Evolutionary conservation across 1,284 basidiomycete genomes (phyloP).

Genomic region (Sanguinoderma infundibulare): DNA sequence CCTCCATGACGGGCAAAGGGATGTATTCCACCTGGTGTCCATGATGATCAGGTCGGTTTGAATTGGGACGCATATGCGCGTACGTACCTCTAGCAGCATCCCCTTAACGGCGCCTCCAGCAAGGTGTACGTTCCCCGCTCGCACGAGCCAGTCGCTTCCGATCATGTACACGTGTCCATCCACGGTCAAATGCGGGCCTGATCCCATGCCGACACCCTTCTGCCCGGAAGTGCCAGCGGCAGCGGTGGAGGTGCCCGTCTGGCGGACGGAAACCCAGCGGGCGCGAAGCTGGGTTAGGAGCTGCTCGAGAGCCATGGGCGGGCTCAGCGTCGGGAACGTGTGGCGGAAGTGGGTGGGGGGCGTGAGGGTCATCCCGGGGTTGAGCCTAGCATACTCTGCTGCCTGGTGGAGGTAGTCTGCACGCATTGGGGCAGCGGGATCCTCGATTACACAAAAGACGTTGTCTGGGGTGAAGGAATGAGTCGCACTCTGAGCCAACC

Average conservation of each 20-base stretch:
- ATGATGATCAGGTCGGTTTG: background rate
- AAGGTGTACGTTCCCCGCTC: constrained; percentile 75
- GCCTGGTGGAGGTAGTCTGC: constrained; percentile 52
- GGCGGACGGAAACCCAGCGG: constrained; percentile 73
- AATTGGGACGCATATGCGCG: background rate
- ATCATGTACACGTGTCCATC: constrained; percentile 74
- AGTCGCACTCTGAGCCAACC: background rate
- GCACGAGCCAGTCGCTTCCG: constrained; percentile 80
- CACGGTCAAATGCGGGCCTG: constrained; percentile 66
- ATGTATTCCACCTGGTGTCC: constrained; percentile 71
- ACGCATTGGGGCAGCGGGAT: constrained; percentile 68
- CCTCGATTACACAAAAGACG: constrained; percentile 77
- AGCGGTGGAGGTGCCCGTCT: constrained; percentile 29
- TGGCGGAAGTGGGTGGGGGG: constrained; percentile 71
- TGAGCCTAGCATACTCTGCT: constrained; percentile 23
- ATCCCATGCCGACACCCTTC: constrained; percentile 43
- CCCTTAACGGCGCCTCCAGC: constrained; percentile 75
- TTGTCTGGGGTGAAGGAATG: constrained; percentile 44
- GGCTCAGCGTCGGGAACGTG: constrained; percentile 73
- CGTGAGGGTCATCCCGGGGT: constrained; percentile 16
- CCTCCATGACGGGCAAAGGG: constrained; percentile 61
- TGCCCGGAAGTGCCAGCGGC: constrained; percentile 21
- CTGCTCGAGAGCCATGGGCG: constrained; percentile 74
- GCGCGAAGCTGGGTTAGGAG: constrained; percentile 71
- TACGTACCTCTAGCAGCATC: constrained; percentile 75